Percentiles rank a stretch among this genome's conserved stretches.
Evolutionary conservation across 306 rosid genomes (phyloP).

Genomic region (Adenanthera pavonina): DNA sequence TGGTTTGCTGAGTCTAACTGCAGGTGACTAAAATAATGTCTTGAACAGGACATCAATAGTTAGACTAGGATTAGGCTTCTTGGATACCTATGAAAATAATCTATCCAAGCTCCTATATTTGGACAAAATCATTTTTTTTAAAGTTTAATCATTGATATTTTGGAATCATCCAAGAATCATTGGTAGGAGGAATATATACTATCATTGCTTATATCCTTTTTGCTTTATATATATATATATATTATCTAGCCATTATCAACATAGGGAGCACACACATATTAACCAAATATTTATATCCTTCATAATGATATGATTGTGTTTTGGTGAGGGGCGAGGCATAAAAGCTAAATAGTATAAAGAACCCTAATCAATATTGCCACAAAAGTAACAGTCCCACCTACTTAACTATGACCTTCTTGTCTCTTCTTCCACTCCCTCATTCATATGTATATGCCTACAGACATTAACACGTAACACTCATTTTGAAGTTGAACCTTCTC

Average conservation of each 20-base stretch:
- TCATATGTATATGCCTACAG: not conserved
- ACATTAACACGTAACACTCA: not conserved
- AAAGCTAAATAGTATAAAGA: conserved; percentile 29
- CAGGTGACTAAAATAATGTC: not conserved
- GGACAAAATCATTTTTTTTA: too few species aligned
- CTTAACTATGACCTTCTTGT: conserved; percentile 32
- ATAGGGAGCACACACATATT: too few species aligned
- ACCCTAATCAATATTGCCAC: conserved; percentile 33
- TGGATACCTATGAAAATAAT: not conserved
- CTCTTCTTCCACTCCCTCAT: not conserved
- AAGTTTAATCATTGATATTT: too few species aligned
- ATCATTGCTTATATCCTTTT: too few species aligned
- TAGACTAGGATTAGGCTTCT: not conserved
- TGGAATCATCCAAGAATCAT: too few species aligned
- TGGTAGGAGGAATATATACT: too few species aligned
- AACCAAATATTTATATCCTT: too few species aligned
- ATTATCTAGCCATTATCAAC: too few species aligned
- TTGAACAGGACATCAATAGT: too few species aligned
- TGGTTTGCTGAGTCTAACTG: not conserved
- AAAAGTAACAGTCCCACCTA: conserved; percentile 48
- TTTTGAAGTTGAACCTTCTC: not conserved
- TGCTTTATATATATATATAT: too few species aligned
- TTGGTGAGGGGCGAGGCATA: conserved; percentile 5
- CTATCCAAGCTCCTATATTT: too few species aligned
- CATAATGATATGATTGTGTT: conserved; percentile 29